These are phyloP conservation scores for Exophiala viscosa DNA, from an alignment of 2,329 filamentous ascomycete species.

Conservation along the genomic window DNA sequence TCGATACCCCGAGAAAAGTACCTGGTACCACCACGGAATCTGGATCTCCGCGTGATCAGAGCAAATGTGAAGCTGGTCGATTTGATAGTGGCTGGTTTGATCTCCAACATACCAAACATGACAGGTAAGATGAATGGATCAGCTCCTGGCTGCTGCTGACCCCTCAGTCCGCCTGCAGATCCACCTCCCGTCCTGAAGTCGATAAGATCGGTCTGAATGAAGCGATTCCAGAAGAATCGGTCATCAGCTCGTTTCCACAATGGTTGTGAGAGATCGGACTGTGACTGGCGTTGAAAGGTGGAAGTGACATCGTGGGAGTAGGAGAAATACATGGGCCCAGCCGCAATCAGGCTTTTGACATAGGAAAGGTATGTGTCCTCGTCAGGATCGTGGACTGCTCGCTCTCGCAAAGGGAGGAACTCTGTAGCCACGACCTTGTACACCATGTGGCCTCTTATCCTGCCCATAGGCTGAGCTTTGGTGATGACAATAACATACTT, in stretches of 20 bases:
- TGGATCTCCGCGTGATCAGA: constrained; percentile 82
- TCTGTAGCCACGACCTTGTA: constrained; percentile 91
- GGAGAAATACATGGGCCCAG: constrained; percentile 93
- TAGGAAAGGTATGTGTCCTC: constrained; percentile 87
- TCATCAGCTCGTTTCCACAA: constrained; percentile 92
- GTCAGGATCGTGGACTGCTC: constrained; percentile 83
- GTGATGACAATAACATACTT: constrained; percentile 97
- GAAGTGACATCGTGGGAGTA: constrained; percentile 97
- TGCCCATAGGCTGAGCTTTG: constrained; percentile 85
- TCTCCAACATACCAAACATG: constrained; percentile 94
- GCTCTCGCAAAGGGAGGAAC: constrained; percentile 85
- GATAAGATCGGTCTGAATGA: constrained; percentile 85
- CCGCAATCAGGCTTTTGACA: constrained; percentile 75
- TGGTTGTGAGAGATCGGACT: constrained; percentile 66
- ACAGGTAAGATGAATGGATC: constrained; percentile 94
- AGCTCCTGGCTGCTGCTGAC: constrained; percentile 63
- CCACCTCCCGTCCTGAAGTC: constrained; percentile 68
- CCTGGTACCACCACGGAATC: constrained; percentile 83
- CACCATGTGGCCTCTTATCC: constrained; percentile 91
- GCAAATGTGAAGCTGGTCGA: constrained; percentile 77
- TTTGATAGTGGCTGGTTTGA: constrained; percentile 81
- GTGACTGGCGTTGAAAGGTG: constrained; percentile 88
- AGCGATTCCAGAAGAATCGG: constrained; percentile 98
- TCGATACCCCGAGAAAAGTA: constrained; percentile 95
- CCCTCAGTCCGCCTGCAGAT: constrained; percentile 44